phyloP scores from a whole-genome alignment of 1,284 basidiomycete species.

The Moesziomyces antarcticus region DNA sequence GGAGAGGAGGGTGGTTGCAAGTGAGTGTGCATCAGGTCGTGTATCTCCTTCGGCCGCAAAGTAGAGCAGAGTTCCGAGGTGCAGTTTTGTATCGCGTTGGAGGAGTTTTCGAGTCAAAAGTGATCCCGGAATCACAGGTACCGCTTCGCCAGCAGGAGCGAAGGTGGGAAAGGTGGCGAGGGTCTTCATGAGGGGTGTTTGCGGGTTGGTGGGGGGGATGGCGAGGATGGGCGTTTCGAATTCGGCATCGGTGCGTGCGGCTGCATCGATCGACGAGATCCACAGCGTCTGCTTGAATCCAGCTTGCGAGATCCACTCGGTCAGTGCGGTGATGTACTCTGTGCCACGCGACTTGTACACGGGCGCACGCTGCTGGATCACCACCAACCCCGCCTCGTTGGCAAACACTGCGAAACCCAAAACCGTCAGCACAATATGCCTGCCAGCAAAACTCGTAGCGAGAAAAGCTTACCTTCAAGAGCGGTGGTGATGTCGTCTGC shows the following conservation, averaged over 20 bases:
- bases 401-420: background rate
- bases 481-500: constrained; percentile 22
- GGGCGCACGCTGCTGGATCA: constrained; percentile 60
- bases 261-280: constrained; percentile 52
- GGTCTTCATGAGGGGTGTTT: constrained; percentile 6
- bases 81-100: background rate
- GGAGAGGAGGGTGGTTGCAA: constrained; percentile 22
- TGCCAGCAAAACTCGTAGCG: too few species aligned
- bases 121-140: constrained; percentile 49
- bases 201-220: constrained; percentile 27
- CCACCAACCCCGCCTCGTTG: constrained; percentile 11
- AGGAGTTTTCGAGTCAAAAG: constrained; percentile 41
- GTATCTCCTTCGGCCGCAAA: constrained; percentile 63
- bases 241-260: constrained; percentile 51
- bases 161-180: constrained; percentile 8
- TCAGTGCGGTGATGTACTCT: constrained; percentile 29
- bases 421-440: background rate
- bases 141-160: constrained; percentile 1
- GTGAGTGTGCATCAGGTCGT: constrained; percentile 50
- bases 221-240: constrained; percentile 25
- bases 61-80: constrained; percentile 40
- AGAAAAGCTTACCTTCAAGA: constrained; percentile 25
- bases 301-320: constrained; percentile 7
- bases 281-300: constrained; percentile 16
- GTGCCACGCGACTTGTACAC: constrained; percentile 38